Evolutionary conservation across 768 basidiomycete genomes (phyloP).

Genomic region (Tylopilus rubrobrunneus): DNA sequence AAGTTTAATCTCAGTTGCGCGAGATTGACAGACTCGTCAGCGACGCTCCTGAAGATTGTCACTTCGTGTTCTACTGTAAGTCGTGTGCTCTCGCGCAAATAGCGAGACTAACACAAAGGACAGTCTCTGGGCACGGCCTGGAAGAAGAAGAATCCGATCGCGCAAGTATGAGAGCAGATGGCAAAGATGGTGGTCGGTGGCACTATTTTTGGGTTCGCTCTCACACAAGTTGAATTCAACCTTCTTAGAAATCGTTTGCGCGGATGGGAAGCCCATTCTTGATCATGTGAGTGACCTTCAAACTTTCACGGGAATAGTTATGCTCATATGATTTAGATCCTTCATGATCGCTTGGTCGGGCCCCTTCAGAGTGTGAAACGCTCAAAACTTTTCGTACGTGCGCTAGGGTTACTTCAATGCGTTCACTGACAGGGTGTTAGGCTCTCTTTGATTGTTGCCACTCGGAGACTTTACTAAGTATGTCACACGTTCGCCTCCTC

Average conservation of each 20-base stretch:
- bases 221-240: neutral
- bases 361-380: slow-evolving; percentile 19
- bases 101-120: neutral
- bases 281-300: slow-evolving; percentile 16
- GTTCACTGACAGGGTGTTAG: slow-evolving; percentile 8
- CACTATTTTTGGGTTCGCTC: neutral
- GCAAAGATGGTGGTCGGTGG: slow-evolving; percentile 43
- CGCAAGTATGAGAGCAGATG: slow-evolving; percentile 41
- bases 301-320: neutral
- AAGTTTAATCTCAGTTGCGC: slow-evolving; percentile 23
- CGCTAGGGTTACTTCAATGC: neutral
- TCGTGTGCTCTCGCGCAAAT: too few species aligned
- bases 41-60: slow-evolving; percentile 41
- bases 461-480: slow-evolving; percentile 26
- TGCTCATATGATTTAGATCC: slow-evolving; percentile 10
- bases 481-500: neutral
- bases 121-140: slow-evolving; percentile 23
- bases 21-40: slow-evolving; percentile 42
- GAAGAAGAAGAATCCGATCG: slow-evolving; percentile 22
- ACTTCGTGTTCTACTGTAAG: slow-evolving; percentile 56
- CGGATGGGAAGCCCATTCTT: slow-evolving; percentile 18
- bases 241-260: slow-evolving; percentile 18
- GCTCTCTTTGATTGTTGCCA: slow-evolving; percentile 31
- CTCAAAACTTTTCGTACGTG: slow-evolving; percentile 19
- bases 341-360: slow-evolving; percentile 17